Evolutionary conservation across 2,329 filamentous ascomycete species (phyloP).

Genomic region (Ophiostoma tasmaniense): DNA sequence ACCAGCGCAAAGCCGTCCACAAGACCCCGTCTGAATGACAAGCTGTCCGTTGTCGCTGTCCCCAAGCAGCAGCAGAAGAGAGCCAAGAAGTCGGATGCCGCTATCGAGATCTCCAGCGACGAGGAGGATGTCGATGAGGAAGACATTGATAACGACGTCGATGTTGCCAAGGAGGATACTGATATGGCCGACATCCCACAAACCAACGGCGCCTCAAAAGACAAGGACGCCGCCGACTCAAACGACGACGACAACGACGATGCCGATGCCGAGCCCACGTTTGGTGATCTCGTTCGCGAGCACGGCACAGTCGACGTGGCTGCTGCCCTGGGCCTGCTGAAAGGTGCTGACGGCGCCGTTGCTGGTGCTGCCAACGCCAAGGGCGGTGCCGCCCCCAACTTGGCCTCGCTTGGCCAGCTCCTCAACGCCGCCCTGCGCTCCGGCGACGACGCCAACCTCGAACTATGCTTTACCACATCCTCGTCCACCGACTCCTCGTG

Average conservation of each 20-base stretch:
- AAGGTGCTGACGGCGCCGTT: constrained; percentile 14
- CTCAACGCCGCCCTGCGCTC: constrained; percentile 87
- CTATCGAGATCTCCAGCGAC: constrained; percentile 17
- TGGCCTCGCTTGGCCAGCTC: constrained; percentile 71
- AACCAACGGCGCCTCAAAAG: not conserved
- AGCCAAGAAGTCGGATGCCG: constrained; percentile 11
- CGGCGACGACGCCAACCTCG: constrained; percentile 80
- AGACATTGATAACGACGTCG: not conserved
- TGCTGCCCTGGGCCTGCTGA: constrained; percentile 40
- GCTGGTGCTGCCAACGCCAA: constrained; percentile 20
- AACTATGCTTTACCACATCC: constrained; percentile 78
- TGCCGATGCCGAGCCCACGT: constrained; percentile 42
- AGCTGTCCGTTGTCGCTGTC: constrained; percentile 40
- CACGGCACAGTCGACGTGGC: constrained; percentile 70
- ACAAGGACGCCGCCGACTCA: constrained; percentile 1
- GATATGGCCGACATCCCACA: constrained; percentile 4
- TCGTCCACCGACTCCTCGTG: constrained; percentile 55
- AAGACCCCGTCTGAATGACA: constrained; percentile 50
- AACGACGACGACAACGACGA: constrained; percentile 13
- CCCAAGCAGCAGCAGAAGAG: constrained; percentile 27
- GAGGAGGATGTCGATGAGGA: constrained; percentile 21
- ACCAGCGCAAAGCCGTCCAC: constrained; percentile 42
- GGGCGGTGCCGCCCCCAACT: constrained; percentile 8
- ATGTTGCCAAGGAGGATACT: not conserved
- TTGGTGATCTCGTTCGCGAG: constrained; percentile 75